Evolutionary conservation across 192 early-diverging fungal species (phyloP), one percentile per base, ranked within the genome.

Genomic region (Jimgerdemannia flammicorona): DNA sequence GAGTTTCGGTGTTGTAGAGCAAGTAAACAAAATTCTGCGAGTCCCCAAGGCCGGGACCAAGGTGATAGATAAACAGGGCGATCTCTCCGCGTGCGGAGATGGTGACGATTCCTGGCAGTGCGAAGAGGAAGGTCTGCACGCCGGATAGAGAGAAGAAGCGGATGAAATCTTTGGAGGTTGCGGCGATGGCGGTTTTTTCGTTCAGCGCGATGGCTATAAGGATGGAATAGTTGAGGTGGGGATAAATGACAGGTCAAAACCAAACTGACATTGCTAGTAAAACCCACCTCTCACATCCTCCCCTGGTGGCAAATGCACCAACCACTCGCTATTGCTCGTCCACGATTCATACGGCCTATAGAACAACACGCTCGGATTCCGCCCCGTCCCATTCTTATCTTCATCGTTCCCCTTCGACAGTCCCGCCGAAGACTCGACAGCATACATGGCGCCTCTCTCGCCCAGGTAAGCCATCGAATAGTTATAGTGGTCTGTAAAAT

Each of bases 71-170:
- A 11, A 88, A 40, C 4, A 87, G n/a, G 3, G 77, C 78, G 66
- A 87, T 39, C 44, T 89, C 86, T 4, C 79, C 66, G 11, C 64
- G 72, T 40, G 77, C 88, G 3, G 69, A 77, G 41, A 83, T 72
- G 14, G 81, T 73, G 66, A 89, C 72, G 1, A 87, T 77, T 44
- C 90, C 85, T 3, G 86, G 82, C 11, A 98, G 67, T 70, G 87
- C 89, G 75, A 89, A 80, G 3, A 99, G 75, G 64, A 90, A 86
- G 10, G 83, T 87, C 79, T 97, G 97, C 3, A 95, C 79, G 40
- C 97, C 97, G 72, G 90, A 87, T 44, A 81, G 84, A 4, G 92
- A 87, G 70, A 98, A 95, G 49, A 95, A 81, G 11, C 97, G 89
- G 66, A 99, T 74, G 74, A 90, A 93, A 19, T 91, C 90, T 69